Conservation (phyloP, 2,329 filamentous ascomycete species). For the Macrophomina pseudophaseolina region DNA sequence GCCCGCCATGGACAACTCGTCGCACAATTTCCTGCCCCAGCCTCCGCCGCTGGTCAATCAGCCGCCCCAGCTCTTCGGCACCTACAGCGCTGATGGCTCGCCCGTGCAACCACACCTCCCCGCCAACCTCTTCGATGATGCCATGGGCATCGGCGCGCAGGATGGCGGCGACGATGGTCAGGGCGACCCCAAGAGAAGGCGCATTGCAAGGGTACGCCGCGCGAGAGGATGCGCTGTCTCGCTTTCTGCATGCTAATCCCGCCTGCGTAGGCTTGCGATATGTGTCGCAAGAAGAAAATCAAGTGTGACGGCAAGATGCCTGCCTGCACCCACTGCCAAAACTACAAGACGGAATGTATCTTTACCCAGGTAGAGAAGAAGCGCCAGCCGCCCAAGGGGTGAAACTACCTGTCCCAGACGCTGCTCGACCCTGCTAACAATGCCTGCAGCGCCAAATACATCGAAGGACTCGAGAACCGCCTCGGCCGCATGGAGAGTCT, state of each 20-base stretch:
- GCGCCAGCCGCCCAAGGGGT: conserved; percentile 95
- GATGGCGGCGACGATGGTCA: conserved; percentile 54
- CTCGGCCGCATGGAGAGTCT: conserved; percentile 95
- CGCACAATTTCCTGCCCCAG: conserved; percentile 33
- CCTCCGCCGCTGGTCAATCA: conserved; percentile 46
- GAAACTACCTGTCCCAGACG: conserved; percentile 39
- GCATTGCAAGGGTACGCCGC: conserved; percentile 78
- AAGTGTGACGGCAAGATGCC: conserved; percentile 98
- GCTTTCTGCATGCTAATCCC: not conserved
- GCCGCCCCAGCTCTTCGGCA: conserved; percentile 47
- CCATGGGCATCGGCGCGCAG: conserved; percentile 35
- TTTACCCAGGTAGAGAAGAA: conserved; percentile 99
- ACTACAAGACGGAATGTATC: conserved; percentile 97
- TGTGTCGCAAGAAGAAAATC: conserved; percentile 96
- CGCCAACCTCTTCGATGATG: conserved; percentile 49
- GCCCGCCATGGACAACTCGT: conserved; percentile 39
- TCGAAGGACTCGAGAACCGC: conserved; percentile 93
- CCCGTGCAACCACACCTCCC: conserved; percentile 39
- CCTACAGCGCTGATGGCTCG: conserved; percentile 42
- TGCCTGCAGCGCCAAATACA: conserved; percentile 82
- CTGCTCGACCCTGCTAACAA: conserved; percentile 17
- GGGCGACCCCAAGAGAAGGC: conserved; percentile 80
- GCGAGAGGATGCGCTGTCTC: conserved; percentile 22
- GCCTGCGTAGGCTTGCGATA: conserved; percentile 78
- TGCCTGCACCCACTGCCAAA: conserved; percentile 92